A percentile compares a stretch with the other conserved stretches of the same genome.
These are phyloP conservation scores for Sugiyamaella smithiae DNA, from an alignment of 805 yeast species.

Conservation along the genomic window DNA sequence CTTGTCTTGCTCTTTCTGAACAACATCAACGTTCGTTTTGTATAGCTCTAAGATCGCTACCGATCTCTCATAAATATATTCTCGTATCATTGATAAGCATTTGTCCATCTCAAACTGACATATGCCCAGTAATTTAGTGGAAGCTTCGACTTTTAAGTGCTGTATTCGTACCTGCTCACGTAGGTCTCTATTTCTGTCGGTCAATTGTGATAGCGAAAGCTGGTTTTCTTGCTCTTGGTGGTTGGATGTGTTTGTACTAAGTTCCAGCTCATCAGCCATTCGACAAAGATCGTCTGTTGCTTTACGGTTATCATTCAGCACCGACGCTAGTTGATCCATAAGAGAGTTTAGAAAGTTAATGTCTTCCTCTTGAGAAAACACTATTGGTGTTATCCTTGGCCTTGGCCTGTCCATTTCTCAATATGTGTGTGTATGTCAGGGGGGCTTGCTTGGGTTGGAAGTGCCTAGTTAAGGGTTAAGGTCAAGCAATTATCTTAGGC, in stretches of 20 bases:
- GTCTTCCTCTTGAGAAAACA: conserved; percentile 31
- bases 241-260: neutral
- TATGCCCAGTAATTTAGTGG: conserved; percentile 16
- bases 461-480: no score
- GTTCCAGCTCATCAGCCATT: conserved; percentile 18
- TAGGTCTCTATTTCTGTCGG: conserved; percentile 15
- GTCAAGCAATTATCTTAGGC: no score
- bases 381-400: conserved; percentile 13
- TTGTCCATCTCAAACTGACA: conserved; percentile 20
- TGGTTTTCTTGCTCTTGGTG: conserved; percentile 11
- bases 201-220: neutral
- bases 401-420: no score
- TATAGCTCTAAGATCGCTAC: conserved; percentile 21
- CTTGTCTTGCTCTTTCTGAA: conserved; percentile 21
- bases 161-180: conserved; percentile 15
- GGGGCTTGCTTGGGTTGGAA: no score
- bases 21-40: conserved; percentile 16
- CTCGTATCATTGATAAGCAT: conserved; percentile 22
- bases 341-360: conserved; percentile 27
- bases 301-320: conserved; percentile 23
- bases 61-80: conserved; percentile 21
- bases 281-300: conserved; percentile 25
- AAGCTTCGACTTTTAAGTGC: conserved; percentile 14
- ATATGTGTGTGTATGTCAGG: no score
- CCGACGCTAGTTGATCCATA: conserved; percentile 23